These are phyloP conservation scores for Cryptococcus sp. DNA, from an alignment of 1,284 basidiomycete genomes.

Conservation along the genomic window DNA sequence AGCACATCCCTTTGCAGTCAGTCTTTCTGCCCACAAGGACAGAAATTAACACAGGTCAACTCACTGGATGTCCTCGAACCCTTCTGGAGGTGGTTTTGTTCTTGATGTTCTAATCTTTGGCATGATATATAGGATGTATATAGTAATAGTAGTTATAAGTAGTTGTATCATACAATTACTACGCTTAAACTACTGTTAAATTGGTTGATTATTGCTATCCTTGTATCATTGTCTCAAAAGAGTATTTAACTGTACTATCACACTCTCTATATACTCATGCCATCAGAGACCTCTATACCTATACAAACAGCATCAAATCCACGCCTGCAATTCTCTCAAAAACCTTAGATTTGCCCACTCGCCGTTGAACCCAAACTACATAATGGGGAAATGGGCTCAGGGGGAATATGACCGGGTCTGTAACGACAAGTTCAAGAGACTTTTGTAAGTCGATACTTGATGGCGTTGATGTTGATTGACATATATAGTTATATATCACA, in stretches of 20 bases:
- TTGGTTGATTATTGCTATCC: not conserved
- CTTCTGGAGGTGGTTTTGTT: constrained; percentile 94
- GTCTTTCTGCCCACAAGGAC: constrained; percentile 54
- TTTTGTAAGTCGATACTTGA: constrained; percentile 18
- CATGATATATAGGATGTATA: constrained; percentile 55
- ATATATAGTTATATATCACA: not conserved
- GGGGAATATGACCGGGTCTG: constrained; percentile 20
- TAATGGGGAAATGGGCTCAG: constrained; percentile 27
- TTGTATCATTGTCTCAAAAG: not conserved
- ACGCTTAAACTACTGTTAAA: not conserved
- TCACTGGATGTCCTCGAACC: constrained; percentile 89
- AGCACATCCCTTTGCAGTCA: constrained; percentile 75
- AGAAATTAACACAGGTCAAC: constrained; percentile 8
- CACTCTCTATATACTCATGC: not conserved
- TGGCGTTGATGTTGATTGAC: too few relatives aligned
- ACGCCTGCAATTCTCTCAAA: too few relatives aligned
- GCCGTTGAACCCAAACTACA: not conserved
- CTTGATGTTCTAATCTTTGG: constrained; percentile 91
- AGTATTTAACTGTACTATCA: not conserved
- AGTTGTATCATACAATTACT: not conserved
- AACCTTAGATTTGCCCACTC: too few relatives aligned
- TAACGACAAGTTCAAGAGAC: constrained; percentile 13
- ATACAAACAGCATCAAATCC: not conserved
- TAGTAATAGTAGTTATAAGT: too few relatives aligned
- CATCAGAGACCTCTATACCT: not conserved